A percentile compares a stretch with the other conserved stretches of the same genome.
Evolutionary conservation across 2,329 filamentous ascomycete genomes (phyloP).

Genomic region (Magnaporthiopsis rhizophila): DNA sequence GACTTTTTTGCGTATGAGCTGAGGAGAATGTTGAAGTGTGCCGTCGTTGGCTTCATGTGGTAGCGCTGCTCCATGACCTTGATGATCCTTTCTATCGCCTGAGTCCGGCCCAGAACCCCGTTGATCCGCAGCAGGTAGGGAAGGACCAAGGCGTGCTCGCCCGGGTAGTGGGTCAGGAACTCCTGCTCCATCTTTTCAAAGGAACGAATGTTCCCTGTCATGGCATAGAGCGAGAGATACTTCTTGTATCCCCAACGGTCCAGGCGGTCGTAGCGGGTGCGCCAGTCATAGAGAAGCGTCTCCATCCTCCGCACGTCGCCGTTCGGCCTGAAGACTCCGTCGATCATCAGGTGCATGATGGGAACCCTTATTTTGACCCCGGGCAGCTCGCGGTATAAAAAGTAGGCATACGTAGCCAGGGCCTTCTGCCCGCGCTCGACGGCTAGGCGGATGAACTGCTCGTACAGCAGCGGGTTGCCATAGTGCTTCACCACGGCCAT

Average conservation of each 20-base stretch:
- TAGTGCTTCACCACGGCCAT: constrained; percentile 32
- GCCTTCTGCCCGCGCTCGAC: constrained; percentile 19
- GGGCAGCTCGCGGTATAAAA: constrained; percentile 34
- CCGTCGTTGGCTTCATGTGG: constrained; percentile 44
- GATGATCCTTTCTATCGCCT: constrained; percentile 53
- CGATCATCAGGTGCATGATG: constrained; percentile 37
- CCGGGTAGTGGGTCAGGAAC: constrained; percentile 27
- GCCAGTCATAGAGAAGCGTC: constrained; percentile 41
- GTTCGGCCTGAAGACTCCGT: constrained; percentile 28
- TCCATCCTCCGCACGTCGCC: constrained; percentile 33
- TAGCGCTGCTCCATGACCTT: constrained; percentile 50
- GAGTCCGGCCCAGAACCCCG: constrained; percentile 58
- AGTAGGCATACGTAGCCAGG: constrained; percentile 35
- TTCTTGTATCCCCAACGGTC: constrained; percentile 38
- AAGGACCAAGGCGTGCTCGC: constrained; percentile 28
- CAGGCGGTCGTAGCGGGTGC: constrained; percentile 29
- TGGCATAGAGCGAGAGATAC: constrained; percentile 41
- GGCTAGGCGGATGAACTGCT: constrained; percentile 31
- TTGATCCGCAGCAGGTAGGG: constrained; percentile 63
- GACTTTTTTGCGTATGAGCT: constrained; percentile 52
- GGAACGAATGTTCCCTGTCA: constrained; percentile 35
- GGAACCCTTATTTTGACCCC: constrained; percentile 26
- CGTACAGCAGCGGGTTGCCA: constrained; percentile 31
- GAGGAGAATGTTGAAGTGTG: constrained; percentile 71
- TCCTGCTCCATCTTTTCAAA: constrained; percentile 38